These are phyloP conservation scores for Metschnikowia corniflorae DNA, from an alignment of 805 yeast species.

Conservation along the genomic window DNA sequence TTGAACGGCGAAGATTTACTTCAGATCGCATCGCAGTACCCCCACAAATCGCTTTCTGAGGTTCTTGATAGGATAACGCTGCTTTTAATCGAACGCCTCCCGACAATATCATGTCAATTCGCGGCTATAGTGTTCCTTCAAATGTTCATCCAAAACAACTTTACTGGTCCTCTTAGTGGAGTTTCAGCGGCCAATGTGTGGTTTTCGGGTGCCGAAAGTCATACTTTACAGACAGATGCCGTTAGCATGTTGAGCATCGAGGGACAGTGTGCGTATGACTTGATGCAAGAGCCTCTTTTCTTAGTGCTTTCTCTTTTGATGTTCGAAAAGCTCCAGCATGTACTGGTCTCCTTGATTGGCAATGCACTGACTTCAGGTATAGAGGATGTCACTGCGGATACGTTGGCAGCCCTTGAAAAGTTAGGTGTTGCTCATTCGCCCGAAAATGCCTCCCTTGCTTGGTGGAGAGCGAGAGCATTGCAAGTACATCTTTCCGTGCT, in stretches of 20 bases:
- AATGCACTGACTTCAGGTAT: slow-evolving; percentile 19
- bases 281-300: slow-evolving; percentile 35
- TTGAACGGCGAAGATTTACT: slow-evolving; percentile 17
- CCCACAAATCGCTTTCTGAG: slow-evolving; percentile 18
- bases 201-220: slow-evolving; percentile 23
- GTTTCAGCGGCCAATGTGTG: slow-evolving; percentile 29
- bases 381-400: slow-evolving; percentile 23
- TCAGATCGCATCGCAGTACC: slow-evolving; percentile 20
- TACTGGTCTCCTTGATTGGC: slow-evolving; percentile 43
- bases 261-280: slow-evolving; percentile 71
- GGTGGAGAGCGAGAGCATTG: slow-evolving; percentile 77
- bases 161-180: slow-evolving; percentile 72
- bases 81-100: slow-evolving; percentile 4
- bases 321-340: slow-evolving; percentile 42
- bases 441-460: slow-evolving; percentile 47
- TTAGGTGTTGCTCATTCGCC: slow-evolving; percentile 23
- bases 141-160: slow-evolving; percentile 69
- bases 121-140: slow-evolving; percentile 62
- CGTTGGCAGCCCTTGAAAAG: slow-evolving; percentile 8
- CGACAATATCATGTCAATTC: slow-evolving; percentile 22
- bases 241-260: slow-evolving; percentile 45
- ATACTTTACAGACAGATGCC: slow-evolving; percentile 26
- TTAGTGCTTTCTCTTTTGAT: slow-evolving; percentile 28
- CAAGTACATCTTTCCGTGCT: slow-evolving; percentile 62
- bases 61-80: slow-evolving; percentile 16